Base-by-base conservation (phyloP, 768 basidiomycete species). In the Guyanaporus albipodus region DNA sequence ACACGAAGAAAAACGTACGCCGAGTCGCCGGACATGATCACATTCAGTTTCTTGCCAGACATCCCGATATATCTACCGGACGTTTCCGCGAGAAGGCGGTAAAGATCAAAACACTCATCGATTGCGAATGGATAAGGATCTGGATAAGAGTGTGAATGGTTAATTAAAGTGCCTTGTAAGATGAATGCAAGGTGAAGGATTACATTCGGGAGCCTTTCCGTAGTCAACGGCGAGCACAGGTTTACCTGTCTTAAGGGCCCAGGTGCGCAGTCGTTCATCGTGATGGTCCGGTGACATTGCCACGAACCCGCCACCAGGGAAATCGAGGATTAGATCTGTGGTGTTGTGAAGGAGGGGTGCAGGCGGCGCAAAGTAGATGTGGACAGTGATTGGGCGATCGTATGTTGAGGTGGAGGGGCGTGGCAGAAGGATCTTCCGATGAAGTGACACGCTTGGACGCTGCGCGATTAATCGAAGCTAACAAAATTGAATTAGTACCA, bases 91-190 rank as follows among this genome's bases (percentile, higher is more conserved):
- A 99, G 71, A 8, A 89, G 72, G 24, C 80, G 77, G 65, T 96
- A 99, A 6, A 80, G 77, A 69, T 98, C 96, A 65, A 92, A 96
- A 14, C 85, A 85, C 58, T 98, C 94, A 63, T 98, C 93, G 50
- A 93, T 85, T 5, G 93, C 92, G 66, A 88, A 98, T 0, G 96
- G 96, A 66, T 92, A 99, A 11, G 95, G 96, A 73, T 97, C 95
- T 93, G 42, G 18, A 44, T 39, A 39, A 49, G 27, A 19, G 23
- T 42, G 42, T 19, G 31, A 21, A 36, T 34, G 22, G 50, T 29
- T 37, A 46, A n/a, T 38, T 31, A 24, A 46, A 48, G 21, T 26
- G 29, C 21, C 11, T 22, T 2, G 24, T 45, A 28, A 51, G 42
- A 39, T 47, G 33, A 48, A 48, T 4, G 17, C 37, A 26, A 29